Conservation (phyloP, 2,329 filamentous ascomycete genomes). For the Fusarium pseudocircinatum region DNA sequence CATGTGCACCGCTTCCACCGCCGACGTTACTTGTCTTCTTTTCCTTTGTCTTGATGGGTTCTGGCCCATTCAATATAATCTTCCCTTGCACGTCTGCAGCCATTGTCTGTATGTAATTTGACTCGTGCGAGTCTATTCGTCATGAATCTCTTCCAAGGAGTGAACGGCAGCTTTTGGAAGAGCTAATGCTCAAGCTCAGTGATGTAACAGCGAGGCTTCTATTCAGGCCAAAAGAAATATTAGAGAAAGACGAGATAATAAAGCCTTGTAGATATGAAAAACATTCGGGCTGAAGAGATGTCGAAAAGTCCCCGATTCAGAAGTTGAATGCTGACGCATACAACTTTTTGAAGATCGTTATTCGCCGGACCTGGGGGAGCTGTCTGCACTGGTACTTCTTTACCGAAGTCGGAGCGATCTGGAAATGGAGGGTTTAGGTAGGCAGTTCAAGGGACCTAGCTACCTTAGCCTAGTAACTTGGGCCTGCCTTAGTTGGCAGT, state of each 20-base stretch:
- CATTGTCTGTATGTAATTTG: constrained; percentile 24
- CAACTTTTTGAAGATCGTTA: constrained; percentile 29
- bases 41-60: neutral
- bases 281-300: neutral
- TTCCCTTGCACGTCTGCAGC: constrained; percentile 35
- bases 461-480: too few species aligned
- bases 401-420: constrained; percentile 30
- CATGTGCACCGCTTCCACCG: constrained; percentile 45
- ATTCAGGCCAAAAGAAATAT: neutral
- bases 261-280: neutral
- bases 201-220: neutral
- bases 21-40: constrained; percentile 8
- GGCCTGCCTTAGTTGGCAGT: neutral
- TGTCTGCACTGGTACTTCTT: constrained; percentile 9
- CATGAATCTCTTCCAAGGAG: neutral
- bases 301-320: constrained; percentile 2
- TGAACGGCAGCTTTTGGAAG: neutral
- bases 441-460: neutral
- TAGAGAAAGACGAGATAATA: neutral
- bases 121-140: constrained; percentile 9
- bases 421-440: neutral
- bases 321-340: constrained; percentile 22
- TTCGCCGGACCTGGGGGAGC: constrained; percentile 24
- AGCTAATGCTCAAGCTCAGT: neutral
- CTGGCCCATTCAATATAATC: neutral